Evolutionary conservation across 306 rosid species (phyloP).

Genomic region (Malus asiatica): DNA sequence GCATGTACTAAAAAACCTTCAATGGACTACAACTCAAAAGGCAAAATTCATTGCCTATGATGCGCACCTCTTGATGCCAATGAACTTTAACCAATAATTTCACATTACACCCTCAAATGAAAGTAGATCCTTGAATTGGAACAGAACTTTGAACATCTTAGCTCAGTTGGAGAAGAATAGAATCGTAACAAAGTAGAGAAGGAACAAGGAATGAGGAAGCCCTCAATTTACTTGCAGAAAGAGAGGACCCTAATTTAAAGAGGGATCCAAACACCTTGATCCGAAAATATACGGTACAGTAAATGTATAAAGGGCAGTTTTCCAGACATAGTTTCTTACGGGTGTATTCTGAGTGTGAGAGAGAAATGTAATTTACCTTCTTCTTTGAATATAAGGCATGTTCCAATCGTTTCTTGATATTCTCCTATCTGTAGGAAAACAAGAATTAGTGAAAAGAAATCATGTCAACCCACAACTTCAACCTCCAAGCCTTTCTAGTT

Average conservation of each 20-base stretch:
- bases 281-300: background rate
- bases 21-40: background rate
- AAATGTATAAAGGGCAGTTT: background rate
- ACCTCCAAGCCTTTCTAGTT: background rate
- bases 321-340: background rate
- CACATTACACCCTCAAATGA: background rate
- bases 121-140: background rate
- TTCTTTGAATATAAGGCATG: conserved; percentile 60
- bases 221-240: too few species aligned
- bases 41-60: background rate
- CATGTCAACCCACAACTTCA: background rate
- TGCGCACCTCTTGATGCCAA: background rate
- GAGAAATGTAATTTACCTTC: conserved; percentile 35
- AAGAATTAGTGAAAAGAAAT: background rate
- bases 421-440: conserved; percentile 56
- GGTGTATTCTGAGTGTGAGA: background rate
- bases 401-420: conserved; percentile 68
- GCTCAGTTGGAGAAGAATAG: background rate
- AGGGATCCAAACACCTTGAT: background rate
- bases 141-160: background rate
- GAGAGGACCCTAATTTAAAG: too few species aligned
- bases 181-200: background rate
- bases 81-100: background rate
- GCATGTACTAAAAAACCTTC: background rate
- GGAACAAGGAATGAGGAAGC: background rate